These are phyloP conservation scores for Diaporthe citrichinensis DNA, from an alignment of 2,329 filamentous ascomycete species.

Conservation along the genomic window DNA sequence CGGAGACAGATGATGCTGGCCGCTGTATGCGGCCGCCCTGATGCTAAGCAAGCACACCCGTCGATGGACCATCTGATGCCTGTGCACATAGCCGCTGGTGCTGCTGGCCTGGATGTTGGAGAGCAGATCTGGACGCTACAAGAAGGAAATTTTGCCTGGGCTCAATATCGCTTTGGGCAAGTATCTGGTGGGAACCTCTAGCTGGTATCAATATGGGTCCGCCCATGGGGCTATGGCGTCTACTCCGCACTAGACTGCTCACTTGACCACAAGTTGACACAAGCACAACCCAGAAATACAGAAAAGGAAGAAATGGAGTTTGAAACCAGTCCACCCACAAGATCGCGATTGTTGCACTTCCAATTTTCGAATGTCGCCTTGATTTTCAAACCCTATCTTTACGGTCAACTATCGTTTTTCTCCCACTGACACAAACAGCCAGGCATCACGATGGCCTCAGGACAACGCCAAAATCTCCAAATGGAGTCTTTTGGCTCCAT, in stretches of 20 bases:
- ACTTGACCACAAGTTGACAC: not conserved
- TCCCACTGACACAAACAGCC: not conserved
- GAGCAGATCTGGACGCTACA: slow-evolving; percentile 41
- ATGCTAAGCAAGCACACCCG: slow-evolving; percentile 63
- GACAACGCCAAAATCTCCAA: not conserved
- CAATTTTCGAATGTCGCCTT: not conserved
- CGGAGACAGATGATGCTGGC: slow-evolving; percentile 58
- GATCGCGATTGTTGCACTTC: not conserved
- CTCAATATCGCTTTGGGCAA: slow-evolving; percentile 41
- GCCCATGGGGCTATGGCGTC: too few relatives aligned
- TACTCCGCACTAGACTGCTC: not conserved
- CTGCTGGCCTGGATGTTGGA: slow-evolving; percentile 51
- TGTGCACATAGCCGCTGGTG: slow-evolving; percentile 61
- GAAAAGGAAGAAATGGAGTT: not conserved
- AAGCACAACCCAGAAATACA: too few relatives aligned
- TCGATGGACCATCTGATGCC: slow-evolving; percentile 67
- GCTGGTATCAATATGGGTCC: not conserved
- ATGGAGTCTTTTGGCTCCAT: too few relatives aligned
- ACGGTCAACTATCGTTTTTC: not conserved
- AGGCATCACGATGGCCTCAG: not conserved
- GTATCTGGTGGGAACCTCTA: not conserved
- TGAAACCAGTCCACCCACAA: not conserved
- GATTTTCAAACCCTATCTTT: not conserved
- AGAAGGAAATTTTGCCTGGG: slow-evolving; percentile 42
- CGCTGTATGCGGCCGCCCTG: slow-evolving; percentile 55